A percentile compares a stretch with the other conserved stretches of the same genome.
Conservation (phyloP, 441 rosid genomes). For the Gossypium armourianum region DNA sequence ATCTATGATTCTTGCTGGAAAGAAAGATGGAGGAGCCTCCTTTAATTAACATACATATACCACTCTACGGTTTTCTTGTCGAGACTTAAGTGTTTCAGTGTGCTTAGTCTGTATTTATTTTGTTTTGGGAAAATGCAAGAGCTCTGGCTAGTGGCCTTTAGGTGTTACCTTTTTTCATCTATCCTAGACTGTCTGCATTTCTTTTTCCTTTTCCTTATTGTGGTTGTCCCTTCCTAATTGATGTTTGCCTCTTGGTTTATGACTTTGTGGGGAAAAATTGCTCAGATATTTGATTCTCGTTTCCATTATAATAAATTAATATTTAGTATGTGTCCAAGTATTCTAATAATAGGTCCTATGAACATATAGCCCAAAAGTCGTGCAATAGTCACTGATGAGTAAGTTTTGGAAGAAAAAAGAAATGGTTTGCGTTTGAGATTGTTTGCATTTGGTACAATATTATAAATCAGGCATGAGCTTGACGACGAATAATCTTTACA, state of each 20-base stretch:
- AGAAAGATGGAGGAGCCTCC: slow-evolving; percentile 9
- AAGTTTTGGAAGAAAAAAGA: background rate
- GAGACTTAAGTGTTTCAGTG: background rate
- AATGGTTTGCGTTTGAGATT: background rate
- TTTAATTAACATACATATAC: background rate
- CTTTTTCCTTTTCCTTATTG: background rate
- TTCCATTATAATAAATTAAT: background rate
- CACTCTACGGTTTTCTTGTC: background rate
- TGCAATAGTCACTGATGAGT: background rate
- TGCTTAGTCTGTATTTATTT: background rate
- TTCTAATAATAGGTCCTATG: background rate
- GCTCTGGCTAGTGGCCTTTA: background rate
- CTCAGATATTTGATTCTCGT: background rate
- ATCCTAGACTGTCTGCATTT: background rate
- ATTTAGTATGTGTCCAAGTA: background rate
- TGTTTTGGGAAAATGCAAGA: background rate
- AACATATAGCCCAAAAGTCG: background rate
- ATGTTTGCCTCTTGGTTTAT: slow-evolving; percentile 1
- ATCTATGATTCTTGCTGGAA: slow-evolving; percentile 74
- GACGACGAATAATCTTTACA: background rate
- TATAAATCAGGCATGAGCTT: background rate
- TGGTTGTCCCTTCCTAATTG: background rate
- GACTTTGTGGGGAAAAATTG: background rate
- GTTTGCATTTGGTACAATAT: background rate
- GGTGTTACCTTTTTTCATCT: background rate